Evolutionary conservation across 345 rosid genomes (phyloP), one percentile per base, ranked within the genome.

Genomic region (Cardamine occulta): DNA sequence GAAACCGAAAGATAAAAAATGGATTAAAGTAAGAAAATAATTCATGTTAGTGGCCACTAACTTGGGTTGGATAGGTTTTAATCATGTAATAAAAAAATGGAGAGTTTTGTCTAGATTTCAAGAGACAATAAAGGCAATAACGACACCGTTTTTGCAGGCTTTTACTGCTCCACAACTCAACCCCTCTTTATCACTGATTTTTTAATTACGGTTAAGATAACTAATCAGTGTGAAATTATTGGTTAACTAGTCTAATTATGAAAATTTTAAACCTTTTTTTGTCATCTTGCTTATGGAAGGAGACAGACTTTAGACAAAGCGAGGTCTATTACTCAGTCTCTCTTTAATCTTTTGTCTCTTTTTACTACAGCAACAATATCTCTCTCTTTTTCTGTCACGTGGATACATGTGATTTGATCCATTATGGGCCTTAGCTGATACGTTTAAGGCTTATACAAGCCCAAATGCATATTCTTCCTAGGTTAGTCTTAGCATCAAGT

Each of bases 1-100:
- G 17, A 34, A 62, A 69, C 75, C 74, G 69, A 76, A 76, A 68
- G 74, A 24, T 42, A 4, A 54, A 52, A 66, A 49, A 3, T 6
- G 37, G 10, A 28, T 18, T 28, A n/a, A 21, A 44, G 6, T 44
- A 39, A 55, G 15, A 48, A 51, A 56, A 69, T 21, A 60, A 40
- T 3, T 40, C 56, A 69, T 31, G 70, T 68, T 53, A 76, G 74
- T 69, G 70, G 80, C 80, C 75, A 76, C 80, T 34, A 45, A 63
- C 75, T 63, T 59, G 17, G 74, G 80, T 53, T 52, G 65, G 40
- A 69, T 75, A 66, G 68, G 60, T 68, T 68, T 68, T 49, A 37
- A 48, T 74, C 32, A 18, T 57, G 54, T 32, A 44, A 44, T 55
- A 39, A 54, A 52, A 55, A 52, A 65, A 21, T 15, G 6, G 6